Percentiles rank a stretch among this genome's conserved stretches.
phyloP scores from a whole-genome alignment of 495 filamentous ascomycete genomes.

The Xylaria flabelliformis region DNA sequence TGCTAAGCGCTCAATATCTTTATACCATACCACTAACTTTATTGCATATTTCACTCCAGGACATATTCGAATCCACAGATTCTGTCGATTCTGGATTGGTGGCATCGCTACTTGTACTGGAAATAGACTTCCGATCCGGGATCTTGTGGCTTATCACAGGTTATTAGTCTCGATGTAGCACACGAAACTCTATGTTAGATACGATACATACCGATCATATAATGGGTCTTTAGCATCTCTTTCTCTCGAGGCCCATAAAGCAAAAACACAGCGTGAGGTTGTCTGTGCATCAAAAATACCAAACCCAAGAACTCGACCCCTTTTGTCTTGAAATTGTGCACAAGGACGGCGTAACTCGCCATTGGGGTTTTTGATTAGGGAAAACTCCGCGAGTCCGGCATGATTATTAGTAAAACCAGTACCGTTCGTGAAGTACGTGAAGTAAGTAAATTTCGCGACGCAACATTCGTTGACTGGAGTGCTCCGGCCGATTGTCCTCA shows the following conservation, averaged over 20 bases:
- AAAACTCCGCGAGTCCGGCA: background rate
- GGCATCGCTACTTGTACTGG: background rate
- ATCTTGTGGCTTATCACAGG: background rate
- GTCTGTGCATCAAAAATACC: background rate
- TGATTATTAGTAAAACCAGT: background rate
- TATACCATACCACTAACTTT: background rate
- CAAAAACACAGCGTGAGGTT: background rate
- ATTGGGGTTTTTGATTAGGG: background rate
- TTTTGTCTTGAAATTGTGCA: background rate
- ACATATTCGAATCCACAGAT: background rate
- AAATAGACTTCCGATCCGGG: background rate
- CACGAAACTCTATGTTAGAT: background rate
- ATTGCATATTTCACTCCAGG: background rate
- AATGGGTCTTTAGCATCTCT: background rate
- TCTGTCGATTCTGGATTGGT: too few relatives aligned
- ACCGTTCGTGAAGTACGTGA: background rate
- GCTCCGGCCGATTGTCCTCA: background rate
- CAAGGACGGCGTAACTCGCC: background rate
- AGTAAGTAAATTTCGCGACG: background rate
- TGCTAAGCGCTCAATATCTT: background rate
- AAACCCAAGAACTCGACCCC: background rate
- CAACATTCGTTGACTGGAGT: background rate
- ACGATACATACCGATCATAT: background rate
- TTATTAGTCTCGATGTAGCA: background rate
- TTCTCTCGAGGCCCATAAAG: background rate